phyloP scores from a whole-genome alignment of 2,329 filamentous ascomycete genomes.

The Phaeosphaeria sp. region DNA sequence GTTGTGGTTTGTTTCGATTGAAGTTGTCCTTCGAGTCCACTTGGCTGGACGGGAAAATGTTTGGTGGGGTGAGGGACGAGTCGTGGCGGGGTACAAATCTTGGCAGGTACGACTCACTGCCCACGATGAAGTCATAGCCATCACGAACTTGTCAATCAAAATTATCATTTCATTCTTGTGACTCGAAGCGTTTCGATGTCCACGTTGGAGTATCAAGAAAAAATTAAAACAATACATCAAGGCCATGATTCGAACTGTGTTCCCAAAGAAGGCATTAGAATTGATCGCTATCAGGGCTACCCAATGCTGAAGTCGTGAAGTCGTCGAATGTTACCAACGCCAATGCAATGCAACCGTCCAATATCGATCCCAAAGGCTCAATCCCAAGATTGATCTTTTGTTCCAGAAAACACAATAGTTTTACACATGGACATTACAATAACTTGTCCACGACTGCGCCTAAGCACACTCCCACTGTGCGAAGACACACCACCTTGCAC shows the following conservation, averaged over 20 bases:
- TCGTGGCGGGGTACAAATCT: slow-evolving; percentile 10
- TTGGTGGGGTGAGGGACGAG: slow-evolving; percentile 13
- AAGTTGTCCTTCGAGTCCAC: not conserved
- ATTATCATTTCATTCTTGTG: not conserved
- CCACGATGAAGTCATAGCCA: not conserved
- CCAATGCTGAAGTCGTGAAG: slow-evolving; percentile 2
- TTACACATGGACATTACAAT: slow-evolving; percentile 1
- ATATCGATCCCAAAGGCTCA: not conserved
- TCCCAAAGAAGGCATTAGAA: not conserved
- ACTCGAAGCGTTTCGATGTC: not conserved
- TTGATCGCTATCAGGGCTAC: slow-evolving; percentile 1
- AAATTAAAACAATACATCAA: too few species aligned
- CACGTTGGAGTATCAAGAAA: too few species aligned
- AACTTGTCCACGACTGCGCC: not conserved
- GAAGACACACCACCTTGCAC: slow-evolving; percentile 90
- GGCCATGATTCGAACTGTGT: too few species aligned
- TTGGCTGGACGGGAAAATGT: slow-evolving; percentile 11
- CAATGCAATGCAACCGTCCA: not conserved
- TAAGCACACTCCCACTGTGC: slow-evolving; percentile 71
- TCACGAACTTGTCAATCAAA: not conserved
- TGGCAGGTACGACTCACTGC: slow-evolving; percentile 6
- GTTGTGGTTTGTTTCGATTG: slow-evolving; percentile 5
- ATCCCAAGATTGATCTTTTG: not conserved
- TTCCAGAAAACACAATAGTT: slow-evolving; percentile 2
- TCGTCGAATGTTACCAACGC: slow-evolving; percentile 13